A percentile compares a stretch with the other conserved stretches of the same genome.
phyloP scores from a whole-genome alignment of 2,329 filamentous ascomycete species.

The Phaeosphaeriaceae sp. region DNA sequence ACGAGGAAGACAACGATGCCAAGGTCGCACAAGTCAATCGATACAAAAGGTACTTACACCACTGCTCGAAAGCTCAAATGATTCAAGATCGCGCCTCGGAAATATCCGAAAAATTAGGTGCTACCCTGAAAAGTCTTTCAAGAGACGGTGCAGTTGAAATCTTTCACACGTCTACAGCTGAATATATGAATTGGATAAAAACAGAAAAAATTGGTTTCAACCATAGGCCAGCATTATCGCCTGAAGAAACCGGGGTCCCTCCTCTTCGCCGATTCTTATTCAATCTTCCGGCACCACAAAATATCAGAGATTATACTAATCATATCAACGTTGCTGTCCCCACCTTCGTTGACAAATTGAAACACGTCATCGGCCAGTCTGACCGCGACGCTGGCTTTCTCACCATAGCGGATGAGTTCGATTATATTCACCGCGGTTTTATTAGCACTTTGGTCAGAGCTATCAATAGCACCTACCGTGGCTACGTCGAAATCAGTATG shows the following conservation, averaged over 20 bases:
- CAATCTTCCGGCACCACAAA: constrained; percentile 19
- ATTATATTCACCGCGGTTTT: constrained; percentile 1
- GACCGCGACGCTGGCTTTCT: constrained; percentile 21
- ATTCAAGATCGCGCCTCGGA: constrained; percentile 11
- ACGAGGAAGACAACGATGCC: constrained; percentile 1
- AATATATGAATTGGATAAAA: constrained; percentile 29
- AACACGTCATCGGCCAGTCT: constrained; percentile 6
- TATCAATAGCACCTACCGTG: background rate
- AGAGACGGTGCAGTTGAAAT: constrained; percentile 3
- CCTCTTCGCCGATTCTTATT: constrained; percentile 17
- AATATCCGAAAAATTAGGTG: constrained; percentile 14
- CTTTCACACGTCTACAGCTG: constrained; percentile 21
- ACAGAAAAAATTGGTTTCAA: constrained; percentile 13
- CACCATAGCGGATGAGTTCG: constrained; percentile 21
- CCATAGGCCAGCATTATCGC: constrained; percentile 14
- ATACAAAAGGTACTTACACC: constrained; percentile 21
- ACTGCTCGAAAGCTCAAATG: constrained; percentile 8
- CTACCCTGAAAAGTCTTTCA: constrained; percentile 9
- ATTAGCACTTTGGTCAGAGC: background rate
- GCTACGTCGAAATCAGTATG: constrained; percentile 2
- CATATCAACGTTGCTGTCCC: constrained; percentile 14
- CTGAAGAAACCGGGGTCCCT: constrained; percentile 23
- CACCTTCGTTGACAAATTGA: constrained; percentile 20
- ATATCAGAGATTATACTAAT: constrained; percentile 13
- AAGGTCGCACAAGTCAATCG: constrained; percentile 1